These are phyloP conservation scores for Hanseniaspora singularis DNA, from an alignment of 805 yeast species.

Conservation along the genomic window DNA sequence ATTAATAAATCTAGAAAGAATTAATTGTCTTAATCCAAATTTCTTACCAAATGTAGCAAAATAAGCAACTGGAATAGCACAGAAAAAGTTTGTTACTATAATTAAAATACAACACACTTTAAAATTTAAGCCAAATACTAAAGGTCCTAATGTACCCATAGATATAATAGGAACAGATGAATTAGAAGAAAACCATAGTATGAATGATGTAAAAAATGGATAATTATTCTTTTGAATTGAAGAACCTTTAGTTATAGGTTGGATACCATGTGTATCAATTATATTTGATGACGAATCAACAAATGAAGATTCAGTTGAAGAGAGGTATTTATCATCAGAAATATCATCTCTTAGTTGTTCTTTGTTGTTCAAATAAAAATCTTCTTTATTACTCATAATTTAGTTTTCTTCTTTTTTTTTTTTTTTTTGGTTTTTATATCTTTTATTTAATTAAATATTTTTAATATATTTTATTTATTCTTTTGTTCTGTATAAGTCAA, in stretches of 20 bases:
- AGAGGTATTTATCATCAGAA: not conserved
- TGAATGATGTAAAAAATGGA: conserved; percentile 55
- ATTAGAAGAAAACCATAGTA: conserved; percentile 89
- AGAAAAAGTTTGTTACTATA: conserved; percentile 61
- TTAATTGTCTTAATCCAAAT: conserved; percentile 80
- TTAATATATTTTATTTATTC: too few relatives aligned
- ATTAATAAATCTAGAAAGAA: conserved; percentile 60
- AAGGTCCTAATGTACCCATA: conserved; percentile 59
- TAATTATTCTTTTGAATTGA: conserved; percentile 72
- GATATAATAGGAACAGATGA: conserved; percentile 75
- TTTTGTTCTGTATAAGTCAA: too few relatives aligned
- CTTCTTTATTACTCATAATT: not conserved
- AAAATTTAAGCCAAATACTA: conserved; percentile 56
- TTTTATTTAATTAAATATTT: too few relatives aligned
- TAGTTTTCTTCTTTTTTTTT: too few relatives aligned
- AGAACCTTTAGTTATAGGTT: conserved; percentile 40
- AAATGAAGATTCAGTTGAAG: not conserved
- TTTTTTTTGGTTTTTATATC: too few relatives aligned
- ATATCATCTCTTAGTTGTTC: too few relatives aligned
- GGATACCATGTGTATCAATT: conserved; percentile 5
- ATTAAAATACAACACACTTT: conserved; percentile 58
- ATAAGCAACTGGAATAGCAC: conserved; percentile 69
- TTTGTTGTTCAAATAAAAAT: too few relatives aligned
- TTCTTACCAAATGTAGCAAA: conserved; percentile 74
- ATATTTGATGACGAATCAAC: not conserved